Evolutionary conservation across 2,329 filamentous ascomycete species (phyloP).

Genomic region (Ceratocystis diversiconidia): DNA sequence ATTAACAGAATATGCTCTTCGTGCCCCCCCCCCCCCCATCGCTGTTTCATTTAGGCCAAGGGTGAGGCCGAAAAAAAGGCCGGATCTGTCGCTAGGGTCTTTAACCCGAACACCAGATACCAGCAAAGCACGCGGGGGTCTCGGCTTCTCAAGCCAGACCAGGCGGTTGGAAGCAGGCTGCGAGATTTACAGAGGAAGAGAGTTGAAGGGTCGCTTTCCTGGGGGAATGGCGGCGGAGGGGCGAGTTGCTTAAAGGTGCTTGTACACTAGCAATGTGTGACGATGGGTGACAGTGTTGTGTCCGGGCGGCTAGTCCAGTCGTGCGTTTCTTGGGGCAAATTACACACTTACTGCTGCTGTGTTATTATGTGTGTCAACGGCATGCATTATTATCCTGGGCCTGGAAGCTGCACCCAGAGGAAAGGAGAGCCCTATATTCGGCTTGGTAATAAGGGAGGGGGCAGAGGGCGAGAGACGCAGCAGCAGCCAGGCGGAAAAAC

Average conservation of each 20-base stretch:
- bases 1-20: neutral
- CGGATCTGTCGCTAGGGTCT: neutral
- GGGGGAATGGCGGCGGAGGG: neutral
- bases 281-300: too few species aligned
- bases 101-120: neutral
- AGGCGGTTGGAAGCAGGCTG: neutral
- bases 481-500: neutral
- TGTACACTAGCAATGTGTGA: too few species aligned
- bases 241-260: neutral
- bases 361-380: too few species aligned
- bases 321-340: too few species aligned
- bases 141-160: neutral
- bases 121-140: neutral
- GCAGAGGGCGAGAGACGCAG: neutral
- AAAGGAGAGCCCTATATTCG: conserved; percentile 5
- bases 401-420: neutral
- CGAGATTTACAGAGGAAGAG: neutral
- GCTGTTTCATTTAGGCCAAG: neutral
- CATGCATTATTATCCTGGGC: too few species aligned
- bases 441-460: neutral
- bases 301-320: too few species aligned
- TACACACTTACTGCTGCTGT: too few species aligned
- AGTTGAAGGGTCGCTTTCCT: neutral
- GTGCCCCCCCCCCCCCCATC: too few species aligned
- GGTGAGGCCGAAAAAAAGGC: neutral